Conservation (phyloP, 1,284 basidiomycete genomes). For the Sporisorium sorghi region DNA sequence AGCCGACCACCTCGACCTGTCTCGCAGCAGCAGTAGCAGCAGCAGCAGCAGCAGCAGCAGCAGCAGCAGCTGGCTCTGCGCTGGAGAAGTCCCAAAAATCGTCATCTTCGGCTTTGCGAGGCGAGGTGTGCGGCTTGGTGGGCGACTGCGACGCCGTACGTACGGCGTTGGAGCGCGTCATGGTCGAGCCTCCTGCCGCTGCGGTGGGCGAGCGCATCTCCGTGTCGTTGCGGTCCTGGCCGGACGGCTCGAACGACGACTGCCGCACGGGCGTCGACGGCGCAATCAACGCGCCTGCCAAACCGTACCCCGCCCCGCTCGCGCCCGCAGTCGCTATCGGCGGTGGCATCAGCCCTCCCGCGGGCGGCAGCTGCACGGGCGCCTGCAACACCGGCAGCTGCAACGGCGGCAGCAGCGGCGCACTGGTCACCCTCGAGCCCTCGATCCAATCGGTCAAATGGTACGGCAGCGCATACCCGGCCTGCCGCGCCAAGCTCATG, state of each 20-base stretch:
- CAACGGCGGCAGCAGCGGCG: slow-evolving; percentile 33
- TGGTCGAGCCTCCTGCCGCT: not conserved
- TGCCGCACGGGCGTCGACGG: slow-evolving; percentile 12
- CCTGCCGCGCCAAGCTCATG: slow-evolving; percentile 23
- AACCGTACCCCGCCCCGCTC: slow-evolving; percentile 15
- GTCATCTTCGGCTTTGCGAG: not conserved
- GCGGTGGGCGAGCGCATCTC: too few relatives aligned
- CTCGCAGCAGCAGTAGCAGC: too few relatives aligned
- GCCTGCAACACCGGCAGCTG: slow-evolving; percentile 16
- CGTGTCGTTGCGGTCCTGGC: not conserved
- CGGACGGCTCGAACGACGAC: slow-evolving; percentile 12
- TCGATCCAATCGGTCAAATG: slow-evolving; percentile 46
- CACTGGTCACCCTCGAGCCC: slow-evolving; percentile 9
- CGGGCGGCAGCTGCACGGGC: not conserved
- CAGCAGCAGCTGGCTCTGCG: not conserved
- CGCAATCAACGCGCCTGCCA: slow-evolving; percentile 25
- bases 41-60: too few relatives aligned
- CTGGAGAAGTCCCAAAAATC: slow-evolving; percentile 29
- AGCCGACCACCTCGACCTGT: slow-evolving; percentile 13
- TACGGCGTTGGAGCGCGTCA: slow-evolving; percentile 18
- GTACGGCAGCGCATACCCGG: slow-evolving; percentile 28
- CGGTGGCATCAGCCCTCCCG: not conserved
- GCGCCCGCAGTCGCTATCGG: slow-evolving; percentile 4
- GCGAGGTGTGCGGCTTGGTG: slow-evolving; percentile 8
- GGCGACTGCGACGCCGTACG: slow-evolving; percentile 15